Evolutionary conservation across 2,329 filamentous ascomycete species (phyloP).

Genomic region (Talaromyces verruculosus): DNA sequence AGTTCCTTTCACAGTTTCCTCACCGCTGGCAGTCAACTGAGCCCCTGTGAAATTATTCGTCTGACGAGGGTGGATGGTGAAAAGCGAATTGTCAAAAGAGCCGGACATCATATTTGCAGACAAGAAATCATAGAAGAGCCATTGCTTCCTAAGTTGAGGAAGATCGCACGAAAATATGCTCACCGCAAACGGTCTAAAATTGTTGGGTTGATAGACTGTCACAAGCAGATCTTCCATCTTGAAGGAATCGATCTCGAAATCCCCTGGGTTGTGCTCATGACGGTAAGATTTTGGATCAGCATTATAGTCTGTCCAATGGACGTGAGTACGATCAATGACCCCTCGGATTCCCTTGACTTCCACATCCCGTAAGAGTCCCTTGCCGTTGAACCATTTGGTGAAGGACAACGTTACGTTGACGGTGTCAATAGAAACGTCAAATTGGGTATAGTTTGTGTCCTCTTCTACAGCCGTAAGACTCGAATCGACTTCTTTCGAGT

Average conservation of each 20-base stretch:
- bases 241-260: conserved; percentile 97
- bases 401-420: conserved; percentile 97
- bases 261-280: conserved; percentile 82
- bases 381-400: conserved; percentile 98
- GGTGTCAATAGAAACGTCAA: conserved; percentile 89
- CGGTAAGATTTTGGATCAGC: conserved; percentile 83
- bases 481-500: conserved; percentile 46
- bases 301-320: conserved; percentile 67
- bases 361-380: conserved; percentile 84
- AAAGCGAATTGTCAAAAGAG: conserved; percentile 90
- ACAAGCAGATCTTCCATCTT: conserved; percentile 92
- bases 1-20: conserved; percentile 63
- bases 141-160: conserved; percentile 88
- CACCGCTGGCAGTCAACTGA: conserved; percentile 56
- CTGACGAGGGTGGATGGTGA: conserved; percentile 94
- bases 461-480: conserved; percentile 56
- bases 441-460: conserved; percentile 96
- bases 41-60: conserved; percentile 74
- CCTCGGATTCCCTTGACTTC: conserved; percentile 92
- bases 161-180: conserved; percentile 96
- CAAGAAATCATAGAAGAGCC: conserved; percentile 96
- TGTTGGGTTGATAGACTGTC: conserved; percentile 84
- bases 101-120: conserved; percentile 95
- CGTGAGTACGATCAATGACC: conserved; percentile 83
- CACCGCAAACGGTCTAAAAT: conserved; percentile 90